These are phyloP conservation scores for Leucaena leucocephala DNA, from an alignment of 306 rosid species.

Conservation along the genomic window DNA sequence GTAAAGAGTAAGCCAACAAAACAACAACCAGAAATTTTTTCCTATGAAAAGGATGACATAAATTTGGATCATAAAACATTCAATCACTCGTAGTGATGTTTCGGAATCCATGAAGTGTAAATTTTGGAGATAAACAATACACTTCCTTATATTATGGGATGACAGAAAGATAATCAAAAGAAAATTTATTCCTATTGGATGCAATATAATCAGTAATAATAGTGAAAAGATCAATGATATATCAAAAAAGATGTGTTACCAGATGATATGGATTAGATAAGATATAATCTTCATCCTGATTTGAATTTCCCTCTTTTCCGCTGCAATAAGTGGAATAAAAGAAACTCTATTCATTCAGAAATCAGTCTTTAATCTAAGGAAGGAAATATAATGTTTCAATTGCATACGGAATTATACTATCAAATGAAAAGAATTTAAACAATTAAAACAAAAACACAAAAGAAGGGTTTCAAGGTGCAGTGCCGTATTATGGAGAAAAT, in stretches of 20 bases:
- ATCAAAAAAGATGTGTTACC: constrained; percentile 50
- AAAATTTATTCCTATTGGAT: background rate
- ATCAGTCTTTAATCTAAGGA: constrained; percentile 25
- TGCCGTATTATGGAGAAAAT: constrained; percentile 8
- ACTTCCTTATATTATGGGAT: constrained; percentile 1
- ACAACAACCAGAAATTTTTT: constrained; percentile 21
- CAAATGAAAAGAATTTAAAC: constrained; percentile 24
- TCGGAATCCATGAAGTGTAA: constrained; percentile 18
- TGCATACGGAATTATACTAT: constrained; percentile 13
- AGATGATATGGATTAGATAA: constrained; percentile 90
- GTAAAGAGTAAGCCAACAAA: constrained; percentile 25
- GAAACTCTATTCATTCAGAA: constrained; percentile 30
- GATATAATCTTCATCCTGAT: constrained; percentile 77
- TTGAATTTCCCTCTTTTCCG: constrained; percentile 78
- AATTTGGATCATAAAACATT: constrained; percentile 1
- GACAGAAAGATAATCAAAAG: constrained; percentile 20
- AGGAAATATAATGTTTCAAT: constrained; percentile 31
- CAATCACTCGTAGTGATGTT: constrained; percentile 6
- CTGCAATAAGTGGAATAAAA: constrained; percentile 51
- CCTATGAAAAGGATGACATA: background rate
- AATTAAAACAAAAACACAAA: constrained; percentile 1
- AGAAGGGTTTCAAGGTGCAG: constrained; percentile 31
- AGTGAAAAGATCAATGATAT: constrained; percentile 9
- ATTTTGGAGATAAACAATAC: background rate
- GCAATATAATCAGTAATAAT: constrained; percentile 25